A percentile compares a stretch with the other conserved stretches of the same genome.
phyloP scores from a whole-genome alignment of 108 stramenopile genomes.

The Discostella pseudostelligera region DNA sequence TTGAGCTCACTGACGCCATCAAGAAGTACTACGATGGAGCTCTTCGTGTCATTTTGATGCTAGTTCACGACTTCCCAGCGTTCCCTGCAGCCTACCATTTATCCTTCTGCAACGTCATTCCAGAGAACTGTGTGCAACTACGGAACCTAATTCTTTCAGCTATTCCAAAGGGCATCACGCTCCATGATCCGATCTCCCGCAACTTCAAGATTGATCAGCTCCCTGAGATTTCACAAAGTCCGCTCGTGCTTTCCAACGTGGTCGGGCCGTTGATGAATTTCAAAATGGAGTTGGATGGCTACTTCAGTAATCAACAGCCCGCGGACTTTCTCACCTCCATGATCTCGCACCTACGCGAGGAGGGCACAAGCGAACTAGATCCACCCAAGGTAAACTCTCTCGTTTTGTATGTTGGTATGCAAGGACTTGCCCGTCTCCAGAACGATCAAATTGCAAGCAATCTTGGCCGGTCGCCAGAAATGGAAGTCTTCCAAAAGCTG shows the following conservation, averaged over 20 bases:
- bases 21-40: conserved; percentile 97
- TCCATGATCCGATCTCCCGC: conserved; percentile 98
- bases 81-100: conserved; percentile 96
- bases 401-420: conserved; percentile 93
- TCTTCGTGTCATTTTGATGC: conserved; percentile 93
- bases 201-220: conserved; percentile 97
- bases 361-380: conserved; percentile 76
- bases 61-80: conserved; percentile 98
- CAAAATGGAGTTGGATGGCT: conserved; percentile 86
- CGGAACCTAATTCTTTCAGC: conserved; percentile 97
- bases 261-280: conserved; percentile 76
- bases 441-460: conserved; percentile 69
- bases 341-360: conserved; percentile 65
- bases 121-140: conserved; percentile 96
- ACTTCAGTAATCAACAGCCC: conserved; percentile 85
- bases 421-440: conserved; percentile 81
- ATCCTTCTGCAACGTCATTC: conserved; percentile 97
- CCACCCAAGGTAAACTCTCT: conserved; percentile 90
- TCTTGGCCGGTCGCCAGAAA: conserved; percentile 81
- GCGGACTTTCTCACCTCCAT: conserved; percentile 80
- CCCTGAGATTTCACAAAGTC: conserved; percentile 91
- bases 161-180: conserved; percentile 93
- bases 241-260: conserved; percentile 87
- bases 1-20: conserved; percentile 81
- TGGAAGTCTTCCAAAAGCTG: conserved; percentile 86